Evolutionary conservation across 163 green algal genomes (phyloP), one percentile per base, ranked within the genome.

Genomic region (Scenedesmus sp.): DNA sequence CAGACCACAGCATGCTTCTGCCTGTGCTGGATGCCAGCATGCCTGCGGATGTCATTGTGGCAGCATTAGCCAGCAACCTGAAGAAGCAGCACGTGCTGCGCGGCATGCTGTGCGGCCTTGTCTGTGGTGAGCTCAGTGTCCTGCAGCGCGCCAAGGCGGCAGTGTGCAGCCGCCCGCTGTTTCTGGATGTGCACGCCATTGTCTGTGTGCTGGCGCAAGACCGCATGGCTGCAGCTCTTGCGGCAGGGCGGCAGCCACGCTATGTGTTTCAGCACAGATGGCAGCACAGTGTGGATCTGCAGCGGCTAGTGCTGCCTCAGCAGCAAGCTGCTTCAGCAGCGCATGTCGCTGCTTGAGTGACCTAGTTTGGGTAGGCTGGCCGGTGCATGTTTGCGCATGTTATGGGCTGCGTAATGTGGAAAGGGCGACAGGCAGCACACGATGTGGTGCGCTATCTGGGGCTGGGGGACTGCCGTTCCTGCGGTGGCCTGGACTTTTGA

Each of bases 61-160:
- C 34, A 55, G 16, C 15, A 3, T 34, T 87, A 1, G n/a, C 54
- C 15, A 67, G 82, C 82, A 87, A 87, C 82, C 16, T 87, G 46
- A 87, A 87, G 55, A 57, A 59, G 13, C 46, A 87, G 82, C 82
- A 87, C 18, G 15, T 87, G 55, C 82, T 87, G 55, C 82, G 82
- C 6, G 13, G 6, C 55, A 87, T 87, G 82, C 55, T 87, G 16
- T 67, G 62, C 82, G 26, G 46, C 0, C 70, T 70, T 12, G n/a
- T 87, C 2, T 87, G 82, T 56, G 15, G 56, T 12, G 62, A 87
- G 54, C 82, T 87, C 55, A 70, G 18, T 18, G 20, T 8, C 18
- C 15, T 87, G 82, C 82, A 87, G 82, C 15, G 52, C 8, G 82
- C 82, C 1, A 87, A 87, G 82, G 82, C 82, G 52, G 55, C 46